phyloP scores from a whole-genome alignment of 441 rosid genomes.

The Syzygium syzygioides region DNA sequence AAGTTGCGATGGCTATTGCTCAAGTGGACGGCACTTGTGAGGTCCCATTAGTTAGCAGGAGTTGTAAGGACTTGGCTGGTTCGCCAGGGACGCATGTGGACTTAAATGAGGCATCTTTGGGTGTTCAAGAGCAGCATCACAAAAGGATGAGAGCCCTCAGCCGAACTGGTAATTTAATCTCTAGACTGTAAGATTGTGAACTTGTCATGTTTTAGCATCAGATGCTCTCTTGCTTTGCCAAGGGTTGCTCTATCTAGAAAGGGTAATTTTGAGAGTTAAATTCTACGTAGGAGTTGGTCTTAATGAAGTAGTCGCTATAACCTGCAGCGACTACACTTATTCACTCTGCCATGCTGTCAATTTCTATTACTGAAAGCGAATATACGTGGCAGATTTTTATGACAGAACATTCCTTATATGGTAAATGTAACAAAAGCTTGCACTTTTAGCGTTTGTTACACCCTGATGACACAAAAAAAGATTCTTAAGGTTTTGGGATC shows the following conservation, averaged over 20 bases:
- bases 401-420: neutral
- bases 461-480: neutral
- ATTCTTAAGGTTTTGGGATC: neutral
- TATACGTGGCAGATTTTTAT: neutral
- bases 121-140: slow-evolving; percentile 58
- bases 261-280: neutral
- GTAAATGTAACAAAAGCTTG: neutral
- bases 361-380: neutral
- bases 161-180: slow-evolving; percentile 43
- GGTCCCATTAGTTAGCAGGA: slow-evolving; percentile 38
- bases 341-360: neutral
- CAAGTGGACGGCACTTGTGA: slow-evolving; percentile 57
- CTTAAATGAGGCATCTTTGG: slow-evolving; percentile 57
- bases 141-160: slow-evolving; percentile 53
- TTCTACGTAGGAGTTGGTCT: neutral
- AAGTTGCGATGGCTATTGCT: slow-evolving; percentile 61
- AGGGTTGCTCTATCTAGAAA: neutral
- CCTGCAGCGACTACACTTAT: neutral
- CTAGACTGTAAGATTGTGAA: neutral
- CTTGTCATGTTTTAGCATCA: neutral
- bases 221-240: neutral
- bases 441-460: neutral
- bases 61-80: slow-evolving; percentile 9
- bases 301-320: neutral
- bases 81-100: slow-evolving; percentile 37